Evolutionary conservation across 768 basidiomycete genomes (phyloP), one percentile per base, ranked within the genome.

Genomic region (Tubosaeta brunneosetosa): DNA sequence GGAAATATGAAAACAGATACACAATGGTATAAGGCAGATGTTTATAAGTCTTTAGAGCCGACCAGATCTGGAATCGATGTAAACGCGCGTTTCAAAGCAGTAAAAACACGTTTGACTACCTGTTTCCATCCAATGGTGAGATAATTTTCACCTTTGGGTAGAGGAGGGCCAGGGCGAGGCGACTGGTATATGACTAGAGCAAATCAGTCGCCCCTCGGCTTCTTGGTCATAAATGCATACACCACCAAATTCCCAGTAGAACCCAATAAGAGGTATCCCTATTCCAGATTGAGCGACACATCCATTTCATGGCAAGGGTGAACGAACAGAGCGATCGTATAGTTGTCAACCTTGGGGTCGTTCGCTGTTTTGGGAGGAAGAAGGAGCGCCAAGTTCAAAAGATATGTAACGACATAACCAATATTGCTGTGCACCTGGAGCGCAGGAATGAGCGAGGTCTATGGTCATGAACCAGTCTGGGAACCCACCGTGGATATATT

Each of bases 71-170:
- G 34, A 26, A 27, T 49, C 11, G 36, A 27, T 7, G 42, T 63
- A 5, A 61, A 49, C n/a, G 29, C 1, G 34, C 26, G 31, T 12
- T n/a, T 8, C 26, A 9, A 29, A 16, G 4, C 29, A 17, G 17
- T 19, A 7, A 12, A 17, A 17, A 29, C 41, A 41, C 17, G 11
- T n/a, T 12, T 38, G 26, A 3, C 61, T 52, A 82, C 86, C 74
- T 91, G 89, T 63, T 88, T 91, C 86, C 87, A 92, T 40, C 91
- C 91, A 42, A 94, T 80, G 0, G 88, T 89, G 26, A 91, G 55
- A 61, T 92, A 93, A 53, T 68, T 78, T 57, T 91, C 83, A 45
- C 84, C 84, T 57, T 84, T 84, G 0, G 91, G 91, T 19, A 94
- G 72, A 12, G 82, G 71, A 48, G 90, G 88, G 0, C 91, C 91